Conservation (phyloP, 2,329 filamentous ascomycete genomes). For the Exophiala aquamarina region DNA sequence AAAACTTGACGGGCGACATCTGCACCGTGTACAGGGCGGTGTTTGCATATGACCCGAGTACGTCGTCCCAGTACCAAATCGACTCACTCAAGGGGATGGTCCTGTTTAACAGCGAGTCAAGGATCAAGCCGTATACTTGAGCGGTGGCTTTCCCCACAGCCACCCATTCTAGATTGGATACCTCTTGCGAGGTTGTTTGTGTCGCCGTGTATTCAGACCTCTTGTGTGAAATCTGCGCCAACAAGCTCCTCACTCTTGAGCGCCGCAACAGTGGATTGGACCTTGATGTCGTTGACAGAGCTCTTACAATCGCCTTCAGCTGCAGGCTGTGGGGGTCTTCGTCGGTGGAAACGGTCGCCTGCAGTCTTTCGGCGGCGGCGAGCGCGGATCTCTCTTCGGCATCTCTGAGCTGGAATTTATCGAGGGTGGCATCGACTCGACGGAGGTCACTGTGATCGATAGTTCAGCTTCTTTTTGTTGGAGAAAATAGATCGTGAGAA, state of each 20-base stretch:
- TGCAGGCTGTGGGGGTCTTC: conserved; percentile 33
- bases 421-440: conserved; percentile 58
- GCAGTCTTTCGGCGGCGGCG: conserved; percentile 7
- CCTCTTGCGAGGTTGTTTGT: conserved; percentile 33
- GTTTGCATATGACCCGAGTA: conserved; percentile 74
- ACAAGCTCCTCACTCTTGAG: conserved; percentile 59
- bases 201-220: conserved; percentile 28
- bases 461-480: background rate
- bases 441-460: conserved; percentile 51
- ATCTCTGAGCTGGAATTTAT: conserved; percentile 54
- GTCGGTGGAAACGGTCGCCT: conserved; percentile 12
- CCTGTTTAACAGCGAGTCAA: conserved; percentile 19
- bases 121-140: conserved; percentile 71
- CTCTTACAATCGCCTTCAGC: conserved; percentile 67
- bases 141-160: conserved; percentile 86
- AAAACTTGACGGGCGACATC: conserved; percentile 75
- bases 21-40: conserved; percentile 84
- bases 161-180: conserved; percentile 81
- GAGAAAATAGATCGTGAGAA: background rate
- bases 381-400: conserved; percentile 16
- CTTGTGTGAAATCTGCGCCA: conserved; percentile 57
- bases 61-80: conserved; percentile 93
- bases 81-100: conserved; percentile 70
- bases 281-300: conserved; percentile 68
- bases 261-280: conserved; percentile 63